phyloP scores from a whole-genome alignment of 371 early-diverging fungal genomes.

The Mortierella sp. region DNA sequence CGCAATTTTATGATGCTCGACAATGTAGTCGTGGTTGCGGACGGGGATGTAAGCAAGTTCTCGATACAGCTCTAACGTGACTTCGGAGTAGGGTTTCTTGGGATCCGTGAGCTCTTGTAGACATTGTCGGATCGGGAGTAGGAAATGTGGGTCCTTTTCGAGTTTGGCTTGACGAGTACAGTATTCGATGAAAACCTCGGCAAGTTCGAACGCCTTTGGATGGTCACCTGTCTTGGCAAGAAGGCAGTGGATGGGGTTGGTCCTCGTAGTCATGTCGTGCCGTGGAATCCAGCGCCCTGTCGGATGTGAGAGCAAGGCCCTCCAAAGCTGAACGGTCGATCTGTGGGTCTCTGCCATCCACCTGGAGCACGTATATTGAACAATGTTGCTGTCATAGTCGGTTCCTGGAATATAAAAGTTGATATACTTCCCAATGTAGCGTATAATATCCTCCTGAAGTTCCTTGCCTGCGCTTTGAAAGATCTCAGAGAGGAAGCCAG shows the following conservation, averaged over 20 bases:
- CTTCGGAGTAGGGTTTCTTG: background rate
- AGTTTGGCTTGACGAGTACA: slow-evolving; percentile 11
- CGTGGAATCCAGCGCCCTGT: slow-evolving; percentile 25
- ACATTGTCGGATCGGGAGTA: background rate
- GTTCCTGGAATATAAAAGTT: background rate
- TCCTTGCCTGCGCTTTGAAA: background rate
- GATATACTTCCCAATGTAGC: slow-evolving; percentile 1
- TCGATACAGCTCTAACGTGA: background rate
- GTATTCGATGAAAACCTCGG: slow-evolving; percentile 17
- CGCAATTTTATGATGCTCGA: slow-evolving; percentile 22
- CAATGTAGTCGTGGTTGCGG: slow-evolving; percentile 3
- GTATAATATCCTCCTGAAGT: background rate
- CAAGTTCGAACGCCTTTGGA: slow-evolving; percentile 15
- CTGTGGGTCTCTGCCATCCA: slow-evolving; percentile 9
- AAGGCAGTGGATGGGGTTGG: slow-evolving; percentile 13
- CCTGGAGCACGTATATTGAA: background rate
- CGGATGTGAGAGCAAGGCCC: slow-evolving; percentile 1
- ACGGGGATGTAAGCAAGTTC: slow-evolving; percentile 1
- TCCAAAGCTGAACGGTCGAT: background rate
- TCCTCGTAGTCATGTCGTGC: background rate
- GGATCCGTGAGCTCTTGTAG: background rate
- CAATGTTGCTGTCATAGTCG: background rate
- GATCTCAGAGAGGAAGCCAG: background rate
- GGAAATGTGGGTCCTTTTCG: slow-evolving; percentile 15
- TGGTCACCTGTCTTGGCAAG: background rate